These are phyloP conservation scores for Phlebiopsis flavidoalba DNA, from an alignment of 768 basidiomycete genomes.

Conservation along the genomic window DNA sequence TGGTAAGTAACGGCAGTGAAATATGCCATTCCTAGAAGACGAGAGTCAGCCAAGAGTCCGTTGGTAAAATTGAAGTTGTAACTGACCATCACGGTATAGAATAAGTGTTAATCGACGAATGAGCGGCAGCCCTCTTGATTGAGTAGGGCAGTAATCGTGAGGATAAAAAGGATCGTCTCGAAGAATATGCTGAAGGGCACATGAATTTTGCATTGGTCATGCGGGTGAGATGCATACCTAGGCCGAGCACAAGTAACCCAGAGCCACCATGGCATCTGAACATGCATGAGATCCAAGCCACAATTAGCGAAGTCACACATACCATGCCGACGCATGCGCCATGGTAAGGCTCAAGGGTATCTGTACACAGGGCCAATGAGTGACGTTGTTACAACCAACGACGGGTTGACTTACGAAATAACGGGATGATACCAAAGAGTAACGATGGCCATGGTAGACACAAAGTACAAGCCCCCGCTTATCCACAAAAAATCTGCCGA, in stretches of 20 bases:
- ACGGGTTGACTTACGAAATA: conserved; percentile 16
- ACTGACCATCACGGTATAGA: conserved; percentile 23
- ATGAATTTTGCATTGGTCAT: neutral
- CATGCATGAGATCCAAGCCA: neutral
- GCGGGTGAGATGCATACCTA: conserved; percentile 8
- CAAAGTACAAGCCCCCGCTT: conserved; percentile 15
- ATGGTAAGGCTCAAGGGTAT: conserved; percentile 17
- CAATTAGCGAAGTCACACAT: neutral
- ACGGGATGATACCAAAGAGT: conserved; percentile 18
- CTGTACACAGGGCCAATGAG: conserved; percentile 7
- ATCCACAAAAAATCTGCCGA: conserved; percentile 19
- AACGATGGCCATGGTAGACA: conserved; percentile 17
- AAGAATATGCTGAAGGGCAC: conserved; percentile 17
- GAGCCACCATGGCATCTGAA: conserved; percentile 21
- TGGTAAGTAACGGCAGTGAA: conserved; percentile 23
- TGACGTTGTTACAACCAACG: neutral
- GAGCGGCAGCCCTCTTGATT: conserved; percentile 17
- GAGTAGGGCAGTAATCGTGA: conserved; percentile 20
- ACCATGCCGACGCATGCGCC: conserved; percentile 23
- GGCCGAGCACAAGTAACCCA: conserved; percentile 26
- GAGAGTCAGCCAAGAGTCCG: neutral
- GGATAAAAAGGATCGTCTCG: conserved; percentile 23
- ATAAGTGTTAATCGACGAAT: conserved; percentile 19
- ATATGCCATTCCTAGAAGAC: conserved; percentile 19
- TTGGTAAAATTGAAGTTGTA: too few relatives aligned